A percentile compares a stretch with the other conserved stretches of the same genome.
These are phyloP conservation scores for Suillus spraguei DNA, from an alignment of 768 basidiomycete genomes.

Conservation along the genomic window DNA sequence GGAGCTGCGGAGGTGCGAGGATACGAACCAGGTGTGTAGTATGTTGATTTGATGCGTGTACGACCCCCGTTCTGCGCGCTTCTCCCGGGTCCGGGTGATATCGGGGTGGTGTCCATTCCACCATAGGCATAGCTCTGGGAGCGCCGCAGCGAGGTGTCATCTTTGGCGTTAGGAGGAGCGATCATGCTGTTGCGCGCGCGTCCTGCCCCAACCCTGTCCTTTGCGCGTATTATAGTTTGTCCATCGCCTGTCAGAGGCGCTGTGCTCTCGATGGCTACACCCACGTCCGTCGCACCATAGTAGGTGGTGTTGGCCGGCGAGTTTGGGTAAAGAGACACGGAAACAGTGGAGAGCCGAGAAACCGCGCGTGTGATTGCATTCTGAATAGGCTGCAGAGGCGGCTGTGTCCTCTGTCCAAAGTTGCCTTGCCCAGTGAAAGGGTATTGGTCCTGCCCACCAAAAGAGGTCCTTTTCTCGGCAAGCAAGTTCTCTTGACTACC, in stretches of 20 bases:
- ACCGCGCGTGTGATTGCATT: slow-evolving; percentile 42
- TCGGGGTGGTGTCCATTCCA: slow-evolving; percentile 53
- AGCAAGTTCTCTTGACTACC: slow-evolving; percentile 10
- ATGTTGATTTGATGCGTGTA: slow-evolving; percentile 68
- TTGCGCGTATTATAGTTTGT: slow-evolving; percentile 37
- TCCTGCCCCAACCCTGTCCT: slow-evolving; percentile 30
- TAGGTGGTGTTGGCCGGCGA: slow-evolving; percentile 40
- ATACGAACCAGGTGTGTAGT: slow-evolving; percentile 57
- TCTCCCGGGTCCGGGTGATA: slow-evolving; percentile 24
- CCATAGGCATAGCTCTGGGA: slow-evolving; percentile 53
- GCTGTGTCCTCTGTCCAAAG: slow-evolving; percentile 25
- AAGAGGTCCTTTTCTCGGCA: slow-evolving; percentile 15
- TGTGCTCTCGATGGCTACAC: slow-evolving; percentile 38
- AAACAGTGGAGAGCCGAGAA: slow-evolving; percentile 42
- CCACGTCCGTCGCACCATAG: slow-evolving; percentile 30
- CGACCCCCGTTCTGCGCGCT: slow-evolving; percentile 49
- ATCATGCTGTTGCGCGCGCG: slow-evolving; percentile 28
- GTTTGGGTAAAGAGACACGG: slow-evolving; percentile 50
- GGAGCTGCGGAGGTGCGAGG: slow-evolving; percentile 55
- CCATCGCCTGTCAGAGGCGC: slow-evolving; percentile 44
- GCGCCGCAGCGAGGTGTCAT: slow-evolving; percentile 25
- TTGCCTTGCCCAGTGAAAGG: slow-evolving; percentile 30
- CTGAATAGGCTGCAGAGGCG: slow-evolving; percentile 43
- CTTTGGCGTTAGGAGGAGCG: slow-evolving; percentile 21
- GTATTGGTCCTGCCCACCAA: slow-evolving; percentile 22